Evolutionary conservation across 208 protist genomes (phyloP), one percentile per base, ranked within the genome.

Genomic region (Crithidia mellificae): DNA sequence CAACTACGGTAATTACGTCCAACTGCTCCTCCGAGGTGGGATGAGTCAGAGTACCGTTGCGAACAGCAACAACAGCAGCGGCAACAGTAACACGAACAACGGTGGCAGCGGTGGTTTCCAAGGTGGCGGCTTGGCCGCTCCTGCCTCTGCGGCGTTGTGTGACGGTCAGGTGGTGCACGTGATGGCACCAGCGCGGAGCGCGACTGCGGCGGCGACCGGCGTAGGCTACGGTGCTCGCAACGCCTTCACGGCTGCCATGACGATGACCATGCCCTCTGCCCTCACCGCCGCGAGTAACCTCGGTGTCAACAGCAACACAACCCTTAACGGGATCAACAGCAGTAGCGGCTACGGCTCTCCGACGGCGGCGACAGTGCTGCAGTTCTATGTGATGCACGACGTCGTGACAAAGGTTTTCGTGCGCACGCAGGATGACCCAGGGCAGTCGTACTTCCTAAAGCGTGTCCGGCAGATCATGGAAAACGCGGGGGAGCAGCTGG

Each of bases 371-470:
- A 11, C 5, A 38, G 27, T 25, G 25, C 20, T 53, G 50, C 34
- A 30, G 72, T 24, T 41, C 47, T 53, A 32, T 14, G 0, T 62
- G 25, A 49, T 77, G 17, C 72, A 67, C 27, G 81, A 91, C 52
- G 80, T 91, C 8, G 88, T 94, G 29, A 64, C 81, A 2, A 94
- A 94, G 68, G 77, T 94, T 29, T 92, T 94, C 63, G 79, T 88
- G 30, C 83, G 79, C 29, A 76, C 70, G 22, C 51, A 58, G 11
- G 78, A 77, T 30, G 76, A 82, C 43, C 65, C 29, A 6, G 53
- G 49, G 15, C 78, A 93, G 74, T 58, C 65, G 15, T 58, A 81
- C 56, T 63, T 87, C 19, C 38, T 94, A 32, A 69, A 79, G 20
- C 74, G 58, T 15, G 72, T 87, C 1, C 61, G 50, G 17, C 27